Evolutionary conservation across 495 filamentous ascomycete genomes (phyloP), one percentile per base, ranked within the genome.

Genomic region (Acidiella bohemica): DNA sequence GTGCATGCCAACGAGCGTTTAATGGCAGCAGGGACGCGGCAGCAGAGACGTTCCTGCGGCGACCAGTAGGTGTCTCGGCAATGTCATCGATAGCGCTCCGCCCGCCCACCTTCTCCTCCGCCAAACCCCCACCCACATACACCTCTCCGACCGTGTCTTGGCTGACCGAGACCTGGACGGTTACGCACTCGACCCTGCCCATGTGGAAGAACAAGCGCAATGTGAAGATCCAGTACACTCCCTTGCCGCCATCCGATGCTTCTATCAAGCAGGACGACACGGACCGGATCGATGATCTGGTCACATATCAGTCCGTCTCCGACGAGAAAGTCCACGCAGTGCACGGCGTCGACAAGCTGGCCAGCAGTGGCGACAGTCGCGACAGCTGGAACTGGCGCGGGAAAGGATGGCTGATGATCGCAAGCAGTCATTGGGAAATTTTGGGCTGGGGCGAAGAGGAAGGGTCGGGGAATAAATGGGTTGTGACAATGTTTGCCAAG

Each of bases 151-250:
- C 70, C 16, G 66, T 72, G 37, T 49, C 60, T 29, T 84, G 70
- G 63, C 70, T 88, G 36, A 51, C 59, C 25, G 67, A 77, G 18
- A 80, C 75, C 37, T 87, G 81, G 82, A 63, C 73, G 53, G 78
- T 87, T 17, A 80, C 77, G 12, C 75, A 81, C 63, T 80, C 76
- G 9, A 85, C 77, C 23, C 73, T 90, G 2, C 69, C 72, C 16
- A 81, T 86, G 68, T 86, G 82, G 82, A 65, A 67, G 39, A 61
- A 61, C 22, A 70, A 72, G 28, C 74, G 72, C 53, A 85, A 87
- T 59, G 80, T 86, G 35, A 67, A 67, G 41, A 86, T 87, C 49
- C 80, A 74, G 26, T 87, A 86, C 63, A 63, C 51, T 8, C 55
- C 65, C 0, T 64, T 78, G 0, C 54, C 65, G 0, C 28, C 51